phyloP scores from a whole-genome alignment of 2,329 filamentous ascomycete genomes.

The Cercospora zeina region DNA sequence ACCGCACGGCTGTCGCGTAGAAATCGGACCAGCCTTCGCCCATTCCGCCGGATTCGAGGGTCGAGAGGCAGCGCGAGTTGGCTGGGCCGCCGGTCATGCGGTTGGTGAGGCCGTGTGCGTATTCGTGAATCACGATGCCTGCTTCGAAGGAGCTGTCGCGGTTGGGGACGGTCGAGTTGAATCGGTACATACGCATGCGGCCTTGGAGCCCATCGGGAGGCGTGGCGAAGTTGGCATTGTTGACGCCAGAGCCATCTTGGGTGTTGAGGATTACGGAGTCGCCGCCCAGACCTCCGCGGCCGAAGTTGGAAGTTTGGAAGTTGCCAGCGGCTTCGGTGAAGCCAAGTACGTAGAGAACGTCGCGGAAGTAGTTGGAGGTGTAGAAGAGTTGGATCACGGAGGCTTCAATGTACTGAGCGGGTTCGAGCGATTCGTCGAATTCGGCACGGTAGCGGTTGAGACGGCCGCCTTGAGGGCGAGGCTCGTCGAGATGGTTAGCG shows the following conservation, averaged over 20 bases:
- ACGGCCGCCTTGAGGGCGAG: constrained; percentile 50
- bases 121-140: constrained; percentile 62
- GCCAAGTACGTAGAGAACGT: constrained; percentile 58
- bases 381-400: constrained; percentile 63
- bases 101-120: constrained; percentile 55
- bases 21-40: constrained; percentile 62
- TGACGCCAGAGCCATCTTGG: constrained; percentile 57
- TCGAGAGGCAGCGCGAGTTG: constrained; percentile 53
- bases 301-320: constrained; percentile 60
- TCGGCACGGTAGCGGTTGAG: constrained; percentile 46
- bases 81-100: constrained; percentile 60
- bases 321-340: constrained; percentile 62
- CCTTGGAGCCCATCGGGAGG: constrained; percentile 54
- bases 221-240: constrained; percentile 62
- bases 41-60: constrained; percentile 57
- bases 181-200: constrained; percentile 63
- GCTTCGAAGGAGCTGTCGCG: constrained; percentile 61
- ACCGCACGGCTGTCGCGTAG: constrained; percentile 54
- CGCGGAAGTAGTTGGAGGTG: constrained; percentile 61
- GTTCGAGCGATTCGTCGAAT: constrained; percentile 21
- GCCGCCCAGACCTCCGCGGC: constrained; percentile 52
- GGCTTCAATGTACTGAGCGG: constrained; percentile 52
- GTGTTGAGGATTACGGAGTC: constrained; percentile 59
- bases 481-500: constrained; percentile 51
- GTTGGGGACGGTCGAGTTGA: constrained; percentile 51